Evolutionary conservation across 192 early-diverging fungal species (phyloP).

Genomic region (Dissophora globulifera): DNA sequence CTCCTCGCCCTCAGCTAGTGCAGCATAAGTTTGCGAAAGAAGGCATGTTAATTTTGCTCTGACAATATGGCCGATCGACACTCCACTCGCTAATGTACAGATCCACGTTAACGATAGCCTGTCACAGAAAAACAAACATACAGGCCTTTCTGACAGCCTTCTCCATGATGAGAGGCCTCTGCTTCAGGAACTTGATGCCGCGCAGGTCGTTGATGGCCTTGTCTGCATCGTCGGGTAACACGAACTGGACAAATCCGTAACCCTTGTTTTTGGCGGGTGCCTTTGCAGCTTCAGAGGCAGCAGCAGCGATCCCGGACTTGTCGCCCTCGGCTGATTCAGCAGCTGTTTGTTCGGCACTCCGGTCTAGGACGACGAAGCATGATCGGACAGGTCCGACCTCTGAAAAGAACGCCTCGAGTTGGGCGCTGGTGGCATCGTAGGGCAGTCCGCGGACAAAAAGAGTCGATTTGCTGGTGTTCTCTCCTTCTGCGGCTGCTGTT

Average conservation of each 20-base stretch:
- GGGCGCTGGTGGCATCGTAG: slow-evolving; percentile 78
- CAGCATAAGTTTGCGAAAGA: too few species aligned
- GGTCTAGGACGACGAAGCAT: slow-evolving; percentile 86
- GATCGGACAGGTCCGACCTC: slow-evolving; percentile 88
- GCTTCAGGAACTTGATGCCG: slow-evolving; percentile 76
- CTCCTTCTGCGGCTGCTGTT: slow-evolving; percentile 12
- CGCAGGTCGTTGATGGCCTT: slow-evolving; percentile 82
- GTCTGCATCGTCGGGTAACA: slow-evolving; percentile 79
- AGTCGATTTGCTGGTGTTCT: slow-evolving; percentile 61
- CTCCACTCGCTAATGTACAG: too few species aligned
- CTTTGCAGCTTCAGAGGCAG: slow-evolving; percentile 24
- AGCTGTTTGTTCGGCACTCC: slow-evolving; percentile 33
- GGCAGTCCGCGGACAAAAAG: slow-evolving; percentile 93
- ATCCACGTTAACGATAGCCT: too few species aligned
- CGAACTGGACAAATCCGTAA: slow-evolving; percentile 94
- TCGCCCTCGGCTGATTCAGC: slow-evolving; percentile 11
- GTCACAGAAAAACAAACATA: neutral
- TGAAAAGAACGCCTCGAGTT: slow-evolving; percentile 91
- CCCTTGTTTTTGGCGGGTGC: slow-evolving; percentile 73
- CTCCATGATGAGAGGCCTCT: slow-evolving; percentile 79
- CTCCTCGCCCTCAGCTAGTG: slow-evolving; percentile 26
- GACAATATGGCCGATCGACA: too few species aligned
- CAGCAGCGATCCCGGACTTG: slow-evolving; percentile 20
- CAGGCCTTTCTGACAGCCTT: slow-evolving; percentile 73
- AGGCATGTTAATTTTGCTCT: too few species aligned